Base-by-base conservation (phyloP, 2,329 filamentous ascomycete genomes). In the Penicillium sp. region DNA sequence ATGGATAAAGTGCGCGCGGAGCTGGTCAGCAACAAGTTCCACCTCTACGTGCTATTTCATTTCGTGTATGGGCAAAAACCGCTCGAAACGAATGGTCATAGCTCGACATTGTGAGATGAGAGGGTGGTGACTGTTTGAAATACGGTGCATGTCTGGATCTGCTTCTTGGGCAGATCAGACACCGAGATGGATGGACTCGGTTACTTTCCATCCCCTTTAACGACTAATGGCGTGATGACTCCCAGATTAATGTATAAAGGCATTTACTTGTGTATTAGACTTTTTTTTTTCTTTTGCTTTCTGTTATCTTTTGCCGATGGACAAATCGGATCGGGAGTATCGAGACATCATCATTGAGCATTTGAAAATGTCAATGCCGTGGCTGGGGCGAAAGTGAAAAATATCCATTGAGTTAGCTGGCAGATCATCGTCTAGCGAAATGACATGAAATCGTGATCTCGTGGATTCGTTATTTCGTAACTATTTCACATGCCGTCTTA, bases 51-150 rank as follows among this genome's bases (percentile, higher is more conserved):
- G 28, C 56, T 64, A 5, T 75, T 72, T 56, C 72, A 76, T 53
- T 76, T 69, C 54, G 66, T 76, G 37, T 76, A 76, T 51, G 74
- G 70, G 26, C 74, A 75, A 60, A 65, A 67, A 59, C 74, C 74
- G 35, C 22, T 72, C 33, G 65, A 71, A 9, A 64, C 62, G 24
- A 35, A 59, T 51, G 53, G 59, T 40, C 38, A 47, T 57, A 8
- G 17, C 7, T 40, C 42, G 42, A 54, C 51, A 7, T 28, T 44
- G 53, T 58, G 56, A 64, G 28, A 37, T 51, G 37, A 37, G 5
- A 15, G 7, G 26, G 49, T 8, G 26, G 22, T 51, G 26, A 19
- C n/a, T 51, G 17, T 17, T 22, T 7, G 44, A 13, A 28, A 28
- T 13, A 6, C 35, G 35, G 35, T 37, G 17, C 17, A 15, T 37